phyloP scores from a whole-genome alignment of 345 rosid genomes.

The Clarkia xantiana region DNA sequence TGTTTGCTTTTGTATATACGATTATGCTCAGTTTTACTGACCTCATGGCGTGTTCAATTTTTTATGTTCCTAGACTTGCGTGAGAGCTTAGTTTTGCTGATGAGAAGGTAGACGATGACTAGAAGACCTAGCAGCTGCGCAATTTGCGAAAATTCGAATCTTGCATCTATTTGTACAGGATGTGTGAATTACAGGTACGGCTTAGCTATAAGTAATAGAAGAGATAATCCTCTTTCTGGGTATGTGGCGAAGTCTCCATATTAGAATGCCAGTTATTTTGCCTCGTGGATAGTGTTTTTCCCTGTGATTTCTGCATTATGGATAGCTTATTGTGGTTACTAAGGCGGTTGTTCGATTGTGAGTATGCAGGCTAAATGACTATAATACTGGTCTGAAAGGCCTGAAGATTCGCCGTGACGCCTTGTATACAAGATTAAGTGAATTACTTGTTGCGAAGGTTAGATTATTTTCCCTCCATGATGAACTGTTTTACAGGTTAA shows the following conservation, averaged over 20 bases:
- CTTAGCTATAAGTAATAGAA: background rate
- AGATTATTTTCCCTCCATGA: slow-evolving; percentile 1
- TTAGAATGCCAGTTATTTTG: background rate
- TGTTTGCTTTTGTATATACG: too few relatives aligned
- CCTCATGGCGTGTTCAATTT: too few relatives aligned
- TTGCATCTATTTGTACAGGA: slow-evolving; percentile 48
- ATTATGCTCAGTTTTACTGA: too few relatives aligned
- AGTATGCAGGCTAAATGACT: slow-evolving; percentile 48
- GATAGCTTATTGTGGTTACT: background rate
- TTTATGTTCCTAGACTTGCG: too few relatives aligned
- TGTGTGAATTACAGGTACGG: slow-evolving; percentile 79
- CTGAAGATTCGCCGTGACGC: slow-evolving; percentile 45
- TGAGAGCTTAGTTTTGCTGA: slow-evolving; percentile 1
- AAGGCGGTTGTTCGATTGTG: background rate
- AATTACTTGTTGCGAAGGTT: slow-evolving; percentile 68
- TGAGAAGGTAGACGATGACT: slow-evolving; percentile 26
- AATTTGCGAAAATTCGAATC: slow-evolving; percentile 68
- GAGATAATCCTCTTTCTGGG: background rate
- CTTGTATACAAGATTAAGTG: slow-evolving; percentile 37
- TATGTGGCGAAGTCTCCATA: background rate
- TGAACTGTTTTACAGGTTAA: background rate
- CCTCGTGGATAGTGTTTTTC: background rate
- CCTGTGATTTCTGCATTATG: background rate
- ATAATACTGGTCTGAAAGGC: slow-evolving; percentile 36
- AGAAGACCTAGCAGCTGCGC: slow-evolving; percentile 44